Conservation (phyloP, 371 early-diverging fungal species). For the Mucor racemosus region DNA sequence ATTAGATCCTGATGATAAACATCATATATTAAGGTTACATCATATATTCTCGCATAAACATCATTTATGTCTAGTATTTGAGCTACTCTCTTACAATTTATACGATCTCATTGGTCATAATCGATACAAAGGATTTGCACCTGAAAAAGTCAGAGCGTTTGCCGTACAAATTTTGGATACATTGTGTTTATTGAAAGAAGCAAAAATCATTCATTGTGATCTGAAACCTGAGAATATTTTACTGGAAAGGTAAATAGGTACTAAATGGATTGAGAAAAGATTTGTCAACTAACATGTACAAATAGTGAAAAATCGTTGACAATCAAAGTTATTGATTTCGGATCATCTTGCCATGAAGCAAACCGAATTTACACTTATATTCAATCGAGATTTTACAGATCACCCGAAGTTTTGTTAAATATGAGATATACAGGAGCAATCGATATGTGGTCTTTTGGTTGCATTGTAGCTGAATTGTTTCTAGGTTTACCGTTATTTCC, state of each 20-base stretch:
- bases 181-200: slow-evolving; percentile 79
- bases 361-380: slow-evolving; percentile 95
- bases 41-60: slow-evolving; percentile 92
- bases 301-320: slow-evolving; percentile 76
- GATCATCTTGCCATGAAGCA: slow-evolving; percentile 93
- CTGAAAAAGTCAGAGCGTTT: slow-evolving; percentile 83
- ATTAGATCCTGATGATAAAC: slow-evolving; percentile 78
- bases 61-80: slow-evolving; percentile 96
- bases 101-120: slow-evolving; percentile 96
- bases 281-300: neutral
- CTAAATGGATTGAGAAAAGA: too few species aligned
- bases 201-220: slow-evolving; percentile 97
- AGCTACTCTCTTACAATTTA: slow-evolving; percentile 92
- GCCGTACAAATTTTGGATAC: slow-evolving; percentile 89
- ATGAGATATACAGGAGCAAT: slow-evolving; percentile 93
- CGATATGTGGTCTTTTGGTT: slow-evolving; percentile 99
- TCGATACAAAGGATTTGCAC: slow-evolving; percentile 87
- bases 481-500: slow-evolving; percentile 94
- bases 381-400: slow-evolving; percentile 97
- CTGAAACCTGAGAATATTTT: slow-evolving; percentile 98
- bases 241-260: slow-evolving; percentile 68
- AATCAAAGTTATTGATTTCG: slow-evolving; percentile 99
- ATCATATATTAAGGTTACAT: slow-evolving; percentile 83
- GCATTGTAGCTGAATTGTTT: slow-evolving; percentile 97
- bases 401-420: slow-evolving; percentile 96